Evolutionary conservation across 2,329 filamentous ascomycete genomes (phyloP), one percentile per base, ranked within the genome.

Genomic region (Exophiala alcalophila): DNA sequence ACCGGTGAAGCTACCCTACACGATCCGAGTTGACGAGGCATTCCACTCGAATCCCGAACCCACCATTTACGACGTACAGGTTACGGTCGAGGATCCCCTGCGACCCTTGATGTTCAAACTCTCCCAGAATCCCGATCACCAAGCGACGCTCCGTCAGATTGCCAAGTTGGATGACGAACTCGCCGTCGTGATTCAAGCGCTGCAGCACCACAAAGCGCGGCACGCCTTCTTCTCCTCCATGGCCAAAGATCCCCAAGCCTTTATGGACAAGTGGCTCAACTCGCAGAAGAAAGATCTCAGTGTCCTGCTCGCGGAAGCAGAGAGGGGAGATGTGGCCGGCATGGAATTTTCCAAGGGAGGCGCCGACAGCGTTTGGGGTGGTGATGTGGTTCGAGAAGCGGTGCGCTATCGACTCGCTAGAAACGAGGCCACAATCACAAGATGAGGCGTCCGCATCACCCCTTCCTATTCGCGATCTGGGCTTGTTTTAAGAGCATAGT

Each of bases 231-330:
- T 92, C 65, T 81, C 78, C 5, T 80, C 81, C 4, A 73, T 97
- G 52, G 79, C 81, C 46, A 79, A 84, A 52, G 89, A 96, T 56
- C 92, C 92, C 0, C 83, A 86, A 11, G 80, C 77, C 9, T 97
- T 97, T 58, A 75, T 96, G 47, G 81, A 79, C 52, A 81, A 86
- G 59, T 98, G 92, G 92, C 74, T 94, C 38, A 88, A 83, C 58
- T 91, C 84, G 11, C 92, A 98, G 70, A 89, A 89, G 67, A 77
- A 90, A 34, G 91, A 97, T 62, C 72, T 96, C 24, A 89, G 94
- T 59, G 81, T 92, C 5, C 83, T 96, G 33, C 76, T 92, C 50
- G 91, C 89, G 44, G 90, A 96, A 65, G 81, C 83, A 2, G 77
- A 80, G 37, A 75, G 81, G 40, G 71, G 72, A 25, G 85, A 67